Evolutionary conservation across 169 alveolate genomes (phyloP), one percentile per base, ranked within the genome.

Genomic region (Plasmodium fragile): DNA sequence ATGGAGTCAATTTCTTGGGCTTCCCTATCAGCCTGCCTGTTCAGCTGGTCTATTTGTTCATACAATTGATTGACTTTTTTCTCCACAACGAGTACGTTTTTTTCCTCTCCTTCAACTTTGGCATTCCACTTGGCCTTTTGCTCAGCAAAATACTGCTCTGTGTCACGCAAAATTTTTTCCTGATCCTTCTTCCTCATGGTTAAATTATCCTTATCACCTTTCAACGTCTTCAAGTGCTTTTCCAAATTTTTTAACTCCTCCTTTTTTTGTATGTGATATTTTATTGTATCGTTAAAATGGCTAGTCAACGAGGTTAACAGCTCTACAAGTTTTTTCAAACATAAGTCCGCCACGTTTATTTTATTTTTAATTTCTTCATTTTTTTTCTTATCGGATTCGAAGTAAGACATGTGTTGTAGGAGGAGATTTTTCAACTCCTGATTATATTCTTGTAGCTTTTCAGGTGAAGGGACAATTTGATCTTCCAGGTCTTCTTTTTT

Each of bases 401-500:
- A 91, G 52, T 91, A 53, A 4, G 94, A 80, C 34, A 91, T 7
- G 81, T 81, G 94, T 91, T 91, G 92, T n/a, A 10, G 36, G 45
- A 91, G n/a, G 28, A 80, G 75, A 80, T 91, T 79, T 10, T 81
- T 91, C n/a, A 91, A 80, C 70, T 91, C 94, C 3, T 91, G 83
- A 55, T 91, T 91, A 69, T 91, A 80, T 71, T 91, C 78, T 39
- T 91, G 94, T 79, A 91, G 72, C 32, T 91, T 91, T 81, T 91
- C 94, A 0, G 94, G 92, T 1, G 94, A 91, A 25, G 94, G 94
- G 0, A 91, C 94, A 65, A 91, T 81, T 71, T 91, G 94, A 71
- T 91, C 94, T 65, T 91, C 94, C 11, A 91, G 39, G 32, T 91
- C 94, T 91, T 91, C 94, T 91, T 91, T 91, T 70, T 91, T 91